Percentiles rank a stretch among this genome's conserved stretches.
Evolutionary conservation across 2,329 filamentous ascomycete genomes (phyloP).

Genomic region (Cordyceps fumosorosea): DNA sequence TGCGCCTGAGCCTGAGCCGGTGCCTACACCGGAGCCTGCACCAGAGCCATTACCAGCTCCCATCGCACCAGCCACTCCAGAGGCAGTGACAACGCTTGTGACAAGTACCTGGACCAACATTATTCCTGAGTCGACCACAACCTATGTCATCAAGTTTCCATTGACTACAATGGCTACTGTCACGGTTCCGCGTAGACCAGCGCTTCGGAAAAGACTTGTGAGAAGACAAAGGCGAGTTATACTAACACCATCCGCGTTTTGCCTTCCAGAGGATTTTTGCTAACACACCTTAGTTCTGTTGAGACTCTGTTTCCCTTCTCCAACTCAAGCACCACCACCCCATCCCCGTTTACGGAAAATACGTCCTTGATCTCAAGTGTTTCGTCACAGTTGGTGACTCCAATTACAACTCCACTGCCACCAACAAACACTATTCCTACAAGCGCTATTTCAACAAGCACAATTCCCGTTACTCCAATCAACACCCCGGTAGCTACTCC

Average conservation of each 20-base stretch:
- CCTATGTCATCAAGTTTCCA: constrained; percentile 33
- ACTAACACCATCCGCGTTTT: not conserved
- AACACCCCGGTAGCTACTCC: not conserved
- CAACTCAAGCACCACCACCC: constrained; percentile 24
- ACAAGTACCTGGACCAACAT: constrained; percentile 35
- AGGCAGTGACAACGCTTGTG: constrained; percentile 20
- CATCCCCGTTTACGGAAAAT: constrained; percentile 16
- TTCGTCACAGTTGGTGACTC: constrained; percentile 23
- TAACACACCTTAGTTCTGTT: constrained; percentile 18
- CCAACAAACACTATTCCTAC: not conserved
- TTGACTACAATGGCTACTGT: constrained; percentile 32
- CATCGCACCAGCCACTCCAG: constrained; percentile 25
- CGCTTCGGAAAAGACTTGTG: constrained; percentile 19
- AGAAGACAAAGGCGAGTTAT: constrained; percentile 25
- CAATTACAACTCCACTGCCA: not conserved
- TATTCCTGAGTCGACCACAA: constrained; percentile 32
- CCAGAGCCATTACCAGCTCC: constrained; percentile 21
- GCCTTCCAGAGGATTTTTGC: not conserved
- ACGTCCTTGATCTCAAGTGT: constrained; percentile 19
- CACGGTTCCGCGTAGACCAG: constrained; percentile 17
- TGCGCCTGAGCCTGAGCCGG: not conserved
- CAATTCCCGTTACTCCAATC: not conserved
- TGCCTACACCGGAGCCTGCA: constrained; percentile 18
- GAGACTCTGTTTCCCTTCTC: constrained; percentile 19
- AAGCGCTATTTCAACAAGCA: not conserved